Evolutionary conservation across 73 alveolate genomes (phyloP), one percentile per base, ranked within the genome.

Genomic region (Blepharisma japonicum): DNA sequence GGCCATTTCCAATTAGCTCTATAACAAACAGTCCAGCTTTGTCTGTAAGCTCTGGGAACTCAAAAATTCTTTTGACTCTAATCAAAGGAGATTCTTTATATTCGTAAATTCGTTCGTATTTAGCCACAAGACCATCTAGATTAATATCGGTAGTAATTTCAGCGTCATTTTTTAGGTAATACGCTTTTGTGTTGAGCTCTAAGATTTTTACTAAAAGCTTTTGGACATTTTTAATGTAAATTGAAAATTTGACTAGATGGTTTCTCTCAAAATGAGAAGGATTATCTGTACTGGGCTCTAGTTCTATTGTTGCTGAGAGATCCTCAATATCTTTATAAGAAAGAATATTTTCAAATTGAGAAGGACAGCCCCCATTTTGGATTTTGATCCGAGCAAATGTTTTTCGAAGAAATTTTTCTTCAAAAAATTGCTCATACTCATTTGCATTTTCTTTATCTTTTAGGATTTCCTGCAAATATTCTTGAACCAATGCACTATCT

Each of bases 1-100:
- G 71, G 11, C 99, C 99, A 77, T 90, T 92, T 8, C 96, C 97
- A 47, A 92, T 76, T 56, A 94, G 87, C 89, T 94, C 99, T 20
- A 94, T 83, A 68, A 92, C 82, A 83, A 92, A 94, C 38, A 90
- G 71, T 27, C 80, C 66, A 27, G 94, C 90, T 90, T 86, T 84
- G 76, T 90, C 48, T 14, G 56, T 9, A 4, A 70, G n/a, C 18
- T 9, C 18, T n/a, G 80, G 80, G 4, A 70, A 70, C 56, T 47
- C 74, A 61, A 61, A 61, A 61, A 6, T 46, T 53, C 77, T 42
- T 7, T 20, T 77, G 68, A 76, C 46, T 48, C 50, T 56, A 42
- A 21, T 51, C 54, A 71, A 72, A 23, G 89, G 84, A 6, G 77
- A 70, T 1, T 42, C 77, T 0, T 39, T 47, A 68, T 23, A 82